Percentiles rank a stretch among this genome's conserved stretches.
Conservation (phyloP, 108 stramenopile genomes). For the Pseudonitzschia multistriata region DNA sequence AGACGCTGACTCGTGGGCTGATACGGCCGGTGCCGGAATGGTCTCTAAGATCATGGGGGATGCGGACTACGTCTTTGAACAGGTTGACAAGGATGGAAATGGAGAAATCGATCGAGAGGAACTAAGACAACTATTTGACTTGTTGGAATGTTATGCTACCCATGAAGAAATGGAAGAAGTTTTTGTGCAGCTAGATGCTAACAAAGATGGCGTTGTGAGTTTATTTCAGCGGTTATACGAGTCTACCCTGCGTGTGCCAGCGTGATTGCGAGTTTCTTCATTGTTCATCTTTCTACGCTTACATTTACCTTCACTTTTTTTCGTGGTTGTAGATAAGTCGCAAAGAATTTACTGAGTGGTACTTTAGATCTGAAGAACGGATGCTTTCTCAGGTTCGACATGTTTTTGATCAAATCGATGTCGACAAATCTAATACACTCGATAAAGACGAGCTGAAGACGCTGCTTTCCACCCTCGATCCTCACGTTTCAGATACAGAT, state of each 20-base stretch:
- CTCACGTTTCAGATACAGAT: slow-evolving; percentile 55
- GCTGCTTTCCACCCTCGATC: slow-evolving; percentile 55
- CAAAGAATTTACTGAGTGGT: slow-evolving; percentile 74
- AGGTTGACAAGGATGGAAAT: slow-evolving; percentile 65
- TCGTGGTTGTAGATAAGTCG: slow-evolving; percentile 45
- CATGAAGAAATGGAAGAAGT: slow-evolving; percentile 51
- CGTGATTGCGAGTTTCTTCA: neutral
- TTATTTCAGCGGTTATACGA: no score
- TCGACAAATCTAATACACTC: slow-evolving; percentile 66
- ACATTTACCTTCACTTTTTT: neutral
- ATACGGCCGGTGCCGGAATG: slow-evolving; percentile 73
- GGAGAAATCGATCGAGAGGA: slow-evolving; percentile 67
- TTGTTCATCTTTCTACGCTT: neutral
- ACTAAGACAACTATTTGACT: slow-evolving; percentile 56
- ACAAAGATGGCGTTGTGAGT: slow-evolving; percentile 66
- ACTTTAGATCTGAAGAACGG: slow-evolving; percentile 60
- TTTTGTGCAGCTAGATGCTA: slow-evolving; percentile 58
- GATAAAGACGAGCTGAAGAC: slow-evolving; percentile 58
- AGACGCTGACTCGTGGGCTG: slow-evolving; percentile 57
- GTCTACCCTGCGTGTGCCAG: neutral
- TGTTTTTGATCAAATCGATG: slow-evolving; percentile 71
- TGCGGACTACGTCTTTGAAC: slow-evolving; percentile 64
- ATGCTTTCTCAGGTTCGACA: slow-evolving; percentile 45
- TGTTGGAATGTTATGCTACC: slow-evolving; percentile 49
- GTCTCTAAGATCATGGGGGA: slow-evolving; percentile 75